Evolutionary conservation across 1,139 yeast genomes (phyloP).

Genomic region (Arxiozyma bovina): DNA sequence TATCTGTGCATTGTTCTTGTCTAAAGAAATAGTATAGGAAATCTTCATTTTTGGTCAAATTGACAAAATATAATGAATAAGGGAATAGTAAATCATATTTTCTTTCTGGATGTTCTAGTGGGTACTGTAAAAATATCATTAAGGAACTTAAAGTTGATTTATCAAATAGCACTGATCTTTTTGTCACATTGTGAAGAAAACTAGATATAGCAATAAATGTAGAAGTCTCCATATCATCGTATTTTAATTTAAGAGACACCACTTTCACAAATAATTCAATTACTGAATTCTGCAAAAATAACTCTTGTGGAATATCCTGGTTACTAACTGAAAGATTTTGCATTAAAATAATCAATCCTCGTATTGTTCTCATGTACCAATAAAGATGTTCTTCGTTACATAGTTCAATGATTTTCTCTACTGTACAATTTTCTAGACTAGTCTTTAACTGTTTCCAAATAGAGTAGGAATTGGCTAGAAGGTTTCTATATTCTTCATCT

Average conservation of each 20-base stretch:
- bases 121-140: constrained; percentile 18
- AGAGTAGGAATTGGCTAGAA: constrained; percentile 14
- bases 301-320: constrained; percentile 21
- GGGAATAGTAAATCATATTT: constrained; percentile 14
- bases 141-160: constrained; percentile 10
- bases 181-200: constrained; percentile 23
- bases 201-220: constrained; percentile 15
- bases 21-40: constrained; percentile 24
- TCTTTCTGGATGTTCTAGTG: constrained; percentile 11
- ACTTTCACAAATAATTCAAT: constrained; percentile 16
- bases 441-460: constrained; percentile 16
- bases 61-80: constrained; percentile 17
- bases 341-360: constrained; percentile 33
- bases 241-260: constrained; percentile 7
- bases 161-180: constrained; percentile 15
- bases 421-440: constrained; percentile 6
- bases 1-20: constrained; percentile 10
- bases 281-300: constrained; percentile 13
- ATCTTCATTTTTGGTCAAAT: constrained; percentile 22
- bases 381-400: constrained; percentile 8
- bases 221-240: constrained; percentile 18
- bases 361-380: constrained; percentile 16
- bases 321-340: constrained; percentile 33
- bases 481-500: constrained; percentile 20
- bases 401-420: constrained; percentile 4